Percentiles rank a stretch among this genome's conserved stretches.
phyloP scores from a whole-genome alignment of 1,284 basidiomycete species.

The Apiotrichum montevideense region DNA sequence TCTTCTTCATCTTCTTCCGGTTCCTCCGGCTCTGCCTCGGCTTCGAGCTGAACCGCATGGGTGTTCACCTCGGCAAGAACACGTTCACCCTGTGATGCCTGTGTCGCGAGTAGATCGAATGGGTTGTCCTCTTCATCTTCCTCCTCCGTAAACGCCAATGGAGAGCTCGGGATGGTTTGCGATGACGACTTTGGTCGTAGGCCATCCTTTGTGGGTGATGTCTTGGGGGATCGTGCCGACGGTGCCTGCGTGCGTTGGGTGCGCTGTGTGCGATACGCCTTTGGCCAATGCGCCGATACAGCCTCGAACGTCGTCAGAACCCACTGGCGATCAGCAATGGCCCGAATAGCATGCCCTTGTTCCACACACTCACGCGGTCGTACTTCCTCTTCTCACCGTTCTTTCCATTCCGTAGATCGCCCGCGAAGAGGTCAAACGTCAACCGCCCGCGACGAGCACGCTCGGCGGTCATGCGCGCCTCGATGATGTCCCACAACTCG shows the following conservation, averaged over 20 bases:
- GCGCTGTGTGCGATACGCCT: slow-evolving; percentile 21
- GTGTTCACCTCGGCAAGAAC: slow-evolving; percentile 39
- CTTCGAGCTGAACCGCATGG: slow-evolving; percentile 32
- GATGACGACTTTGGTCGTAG: slow-evolving; percentile 12
- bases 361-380: slow-evolving; percentile 45
- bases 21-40: slow-evolving; percentile 24
- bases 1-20: slow-evolving; percentile 22
- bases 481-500: slow-evolving; percentile 40
- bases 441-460: slow-evolving; percentile 44
- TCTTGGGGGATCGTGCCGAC: background rate
- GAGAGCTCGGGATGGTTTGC: slow-evolving; percentile 10
- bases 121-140: slow-evolving; percentile 28
- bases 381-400: slow-evolving; percentile 38
- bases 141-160: slow-evolving; percentile 20
- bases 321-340: slow-evolving; percentile 45
- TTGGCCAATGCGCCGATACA: slow-evolving; percentile 49
- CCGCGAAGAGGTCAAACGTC: slow-evolving; percentile 36
- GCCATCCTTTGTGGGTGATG: background rate
- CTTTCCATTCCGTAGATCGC: slow-evolving; percentile 21
- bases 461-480: slow-evolving; percentile 38
- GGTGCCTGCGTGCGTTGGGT: slow-evolving; percentile 16
- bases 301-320: slow-evolving; percentile 86
- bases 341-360: too few relatives aligned
- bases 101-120: slow-evolving; percentile 33
- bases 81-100: slow-evolving; percentile 30